A percentile compares a stretch with the other conserved stretches of the same genome.
Conservation (phyloP, 495 filamentous ascomycete species). For the Penicillium flavigenum region DNA sequence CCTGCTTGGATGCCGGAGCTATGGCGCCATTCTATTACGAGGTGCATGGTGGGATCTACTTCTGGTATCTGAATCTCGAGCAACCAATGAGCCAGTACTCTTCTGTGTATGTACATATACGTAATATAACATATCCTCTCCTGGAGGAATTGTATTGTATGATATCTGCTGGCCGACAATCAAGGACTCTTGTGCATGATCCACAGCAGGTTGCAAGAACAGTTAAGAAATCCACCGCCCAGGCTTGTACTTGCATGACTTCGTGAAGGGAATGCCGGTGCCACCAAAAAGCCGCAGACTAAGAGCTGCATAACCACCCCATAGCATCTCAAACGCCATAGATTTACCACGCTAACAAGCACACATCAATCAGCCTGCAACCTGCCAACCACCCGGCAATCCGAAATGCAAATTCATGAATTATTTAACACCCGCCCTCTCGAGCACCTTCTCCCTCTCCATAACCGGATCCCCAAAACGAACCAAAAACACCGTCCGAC, state of each 20-base stretch:
- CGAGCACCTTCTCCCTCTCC: slow-evolving; percentile 79
- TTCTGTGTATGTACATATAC: slow-evolving; percentile 5
- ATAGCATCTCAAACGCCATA: slow-evolving; percentile 1
- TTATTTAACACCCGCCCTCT: slow-evolving; percentile 49
- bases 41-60: slow-evolving; percentile 17
- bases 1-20: slow-evolving; percentile 26
- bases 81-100: not conserved
- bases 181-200: slow-evolving; percentile 17
- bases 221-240: not conserved
- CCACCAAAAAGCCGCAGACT: not conserved
- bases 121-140: slow-evolving; percentile 14
- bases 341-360: not conserved
- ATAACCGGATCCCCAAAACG: slow-evolving; percentile 85
- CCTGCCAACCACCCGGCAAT: not conserved
- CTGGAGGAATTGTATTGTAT: slow-evolving; percentile 13
- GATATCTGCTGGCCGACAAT: slow-evolving; percentile 5
- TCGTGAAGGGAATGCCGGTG: not conserved
- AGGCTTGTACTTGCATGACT: slow-evolving; percentile 8
- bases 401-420: not conserved
- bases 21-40: slow-evolving; percentile 17
- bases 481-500: slow-evolving; percentile 91
- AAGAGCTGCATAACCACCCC: slow-evolving; percentile 1
- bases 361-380: not conserved
- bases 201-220: not conserved
- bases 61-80: slow-evolving; percentile 3